Evolutionary conservation across 1,139 yeast species (phyloP).

Genomic region (Hansenula lynferdii): DNA sequence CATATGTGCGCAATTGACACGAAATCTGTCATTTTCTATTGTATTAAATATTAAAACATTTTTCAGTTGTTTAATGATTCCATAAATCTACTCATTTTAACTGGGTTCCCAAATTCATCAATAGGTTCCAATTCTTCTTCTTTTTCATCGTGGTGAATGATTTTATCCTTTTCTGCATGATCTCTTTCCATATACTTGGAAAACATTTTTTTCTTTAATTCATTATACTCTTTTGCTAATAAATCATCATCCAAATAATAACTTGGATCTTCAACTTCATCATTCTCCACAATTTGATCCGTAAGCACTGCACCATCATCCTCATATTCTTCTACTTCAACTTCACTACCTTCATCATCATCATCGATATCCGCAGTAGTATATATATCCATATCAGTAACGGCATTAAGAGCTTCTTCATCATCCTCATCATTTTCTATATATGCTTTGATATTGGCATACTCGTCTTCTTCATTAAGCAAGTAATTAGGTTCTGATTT

Average conservation of each 20-base stretch:
- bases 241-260: constrained; percentile 27
- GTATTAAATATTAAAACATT: background rate
- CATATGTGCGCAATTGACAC: no score
- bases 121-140: constrained; percentile 65
- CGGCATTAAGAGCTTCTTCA: constrained; percentile 9
- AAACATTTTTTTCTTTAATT: constrained; percentile 23
- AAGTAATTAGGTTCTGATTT: background rate
- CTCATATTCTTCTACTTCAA: constrained; percentile 20
- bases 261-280: constrained; percentile 37
- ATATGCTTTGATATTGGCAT: constrained; percentile 13
- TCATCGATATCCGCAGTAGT: constrained; percentile 19
- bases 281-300: constrained; percentile 32
- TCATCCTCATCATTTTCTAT: constrained; percentile 16
- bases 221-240: constrained; percentile 31
- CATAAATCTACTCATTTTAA: constrained; percentile 62
- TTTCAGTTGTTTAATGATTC: constrained; percentile 35
- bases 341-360: constrained; percentile 19
- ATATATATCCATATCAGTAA: constrained; percentile 12
- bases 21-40: background rate
- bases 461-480: constrained; percentile 7
- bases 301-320: constrained; percentile 26
- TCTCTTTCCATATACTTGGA: constrained; percentile 15
- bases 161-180: constrained; percentile 16
- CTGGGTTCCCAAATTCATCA: constrained; percentile 60
- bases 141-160: constrained; percentile 31